A percentile compares a stretch with the other conserved stretches of the same genome.
Conservation (phyloP, 1,139 yeast species). For the Candida albicans region DNA sequence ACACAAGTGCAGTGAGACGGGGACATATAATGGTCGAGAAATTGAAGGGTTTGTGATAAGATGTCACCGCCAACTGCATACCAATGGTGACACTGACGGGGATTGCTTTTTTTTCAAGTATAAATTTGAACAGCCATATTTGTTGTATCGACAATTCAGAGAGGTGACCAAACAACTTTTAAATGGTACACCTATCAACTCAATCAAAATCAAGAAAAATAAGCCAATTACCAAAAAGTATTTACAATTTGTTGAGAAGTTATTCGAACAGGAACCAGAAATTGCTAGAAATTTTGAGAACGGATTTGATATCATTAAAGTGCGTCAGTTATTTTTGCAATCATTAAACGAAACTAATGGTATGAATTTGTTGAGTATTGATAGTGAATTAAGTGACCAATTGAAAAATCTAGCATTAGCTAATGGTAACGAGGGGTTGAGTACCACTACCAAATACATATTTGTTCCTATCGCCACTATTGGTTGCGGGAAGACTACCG, state of each 20-base stretch:
- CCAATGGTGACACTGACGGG: conserved; percentile 19
- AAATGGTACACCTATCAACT: conserved; percentile 35
- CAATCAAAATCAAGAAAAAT: conserved; percentile 47
- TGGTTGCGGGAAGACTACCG: conserved; percentile 95
- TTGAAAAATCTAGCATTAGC: conserved; percentile 11
- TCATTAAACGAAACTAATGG: conserved; percentile 40
- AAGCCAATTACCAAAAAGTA: conserved; percentile 64
- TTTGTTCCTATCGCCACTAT: conserved; percentile 84
- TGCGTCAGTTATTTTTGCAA: conserved; percentile 61
- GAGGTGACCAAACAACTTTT: conserved; percentile 74
- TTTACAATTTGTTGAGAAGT: conserved; percentile 60
- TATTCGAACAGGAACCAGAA: conserved; percentile 47
- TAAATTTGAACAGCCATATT: conserved; percentile 93
- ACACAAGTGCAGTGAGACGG: conserved; percentile 59
- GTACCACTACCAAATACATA: conserved; percentile 45
- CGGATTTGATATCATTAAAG: conserved; percentile 73
- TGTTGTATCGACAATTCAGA: conserved; percentile 86
- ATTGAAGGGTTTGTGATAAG: conserved; percentile 94
- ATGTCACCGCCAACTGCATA: conserved; percentile 46
- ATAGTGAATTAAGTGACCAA: conserved; percentile 19
- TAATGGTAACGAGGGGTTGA: too few species aligned
- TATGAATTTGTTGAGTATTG: conserved; percentile 29
- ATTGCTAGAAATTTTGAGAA: conserved; percentile 46
- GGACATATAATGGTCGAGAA: conserved; percentile 69
- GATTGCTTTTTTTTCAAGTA: conserved; percentile 75